Base-by-base conservation (phyloP, 306 rosid genomes). In the Quercus glauca region DNA sequence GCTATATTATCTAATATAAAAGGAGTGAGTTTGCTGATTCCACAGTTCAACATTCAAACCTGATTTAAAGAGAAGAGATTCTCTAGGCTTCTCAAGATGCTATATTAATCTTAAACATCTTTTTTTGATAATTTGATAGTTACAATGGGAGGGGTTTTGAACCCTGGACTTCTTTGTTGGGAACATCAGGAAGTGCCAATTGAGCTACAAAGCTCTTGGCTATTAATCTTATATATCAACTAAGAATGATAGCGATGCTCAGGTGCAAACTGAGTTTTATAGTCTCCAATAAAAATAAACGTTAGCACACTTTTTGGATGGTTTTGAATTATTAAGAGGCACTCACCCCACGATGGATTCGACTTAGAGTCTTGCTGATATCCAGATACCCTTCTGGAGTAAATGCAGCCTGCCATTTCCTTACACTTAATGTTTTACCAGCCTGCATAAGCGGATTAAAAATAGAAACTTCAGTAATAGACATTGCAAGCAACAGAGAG, bases 401-500 rank as follows among this genome's bases (percentile, higher is more conserved):
- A 78, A 96, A 96, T 25, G 98, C 94, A 21, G 93, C 88, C 49
- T 91, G 90, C 99, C 99, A 96, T 89, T 93, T 96, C 83, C 97
- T 91, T 76, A 82, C 83, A 82, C 98, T 91, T 73, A 96, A 83
- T 51, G 99, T 96, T 82, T 84, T 96, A 82, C 99, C 99, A 74
- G 96, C 88, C 99, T 96, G 96, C 78, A 81, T 15, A 29, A 77
- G 72, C 67, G 68, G 56, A 67, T 65, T 51, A 59, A 67, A 56
- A 64, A 5, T 60, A 52, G 41, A 88, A 76, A 76, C 41, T 56
- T 35, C 65, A 68, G 23, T 14, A 35, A 45, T 55, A 76, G 31
- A 76, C 25, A 85, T 53, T 59, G 20, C 29, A 73, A 78, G 69
- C 69, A 69, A 41, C 60, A 69, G 45, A 55, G 52, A 55, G 69